Evolutionary conservation across 257 asterid genomes (phyloP), one percentile per base, ranked within the genome.

Genomic region (Rhazya stricta): DNA sequence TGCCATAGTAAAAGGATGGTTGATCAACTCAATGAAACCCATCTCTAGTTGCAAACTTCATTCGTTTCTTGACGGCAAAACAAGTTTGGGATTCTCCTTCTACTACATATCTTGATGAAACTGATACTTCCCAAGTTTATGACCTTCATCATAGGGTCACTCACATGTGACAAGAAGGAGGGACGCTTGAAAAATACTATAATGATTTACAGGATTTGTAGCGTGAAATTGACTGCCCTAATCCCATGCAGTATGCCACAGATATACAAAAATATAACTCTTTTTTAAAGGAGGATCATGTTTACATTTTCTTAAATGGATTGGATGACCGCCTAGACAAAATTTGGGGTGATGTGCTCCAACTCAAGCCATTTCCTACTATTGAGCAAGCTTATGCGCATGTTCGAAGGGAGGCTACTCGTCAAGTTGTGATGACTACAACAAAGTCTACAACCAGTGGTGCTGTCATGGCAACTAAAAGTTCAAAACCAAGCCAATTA

Each of bases 201-300:
- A 63, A 50, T 3, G 5, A 16, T 18, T 29, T 78, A 18, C 25
- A 34, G 15, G 77, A 69, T 29, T 12, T 67, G 0, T 43, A 56
- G 70, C 21, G 69, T 9, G 69, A 32, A 11, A 73, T 78, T 1
- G 74, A 77, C 30, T 77, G 70, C 0, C 78, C 78, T 11, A 78
- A 71, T 9, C 74, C 77, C 3, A 78, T 63, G 67, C 4, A 6
- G 15, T 72, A 73, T 50, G 46, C 32, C 0, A 4, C 13, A 0
- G 54, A 78, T 36, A 77, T 77, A 32, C 32, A 72, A 13, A 63
- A 27, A 2, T 70, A 77, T 58, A 69, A 70, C 13, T 53, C 4
- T 36, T 21, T 78, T 0, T 15, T 72, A 21, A 23, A 63, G 8
- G 56, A 72, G 36, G 75, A 78, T 67, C 18, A 62, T 9, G 70